Base-by-base conservation (phyloP, 441 rosid genomes). In the Aquilaria agallochum region DNA sequence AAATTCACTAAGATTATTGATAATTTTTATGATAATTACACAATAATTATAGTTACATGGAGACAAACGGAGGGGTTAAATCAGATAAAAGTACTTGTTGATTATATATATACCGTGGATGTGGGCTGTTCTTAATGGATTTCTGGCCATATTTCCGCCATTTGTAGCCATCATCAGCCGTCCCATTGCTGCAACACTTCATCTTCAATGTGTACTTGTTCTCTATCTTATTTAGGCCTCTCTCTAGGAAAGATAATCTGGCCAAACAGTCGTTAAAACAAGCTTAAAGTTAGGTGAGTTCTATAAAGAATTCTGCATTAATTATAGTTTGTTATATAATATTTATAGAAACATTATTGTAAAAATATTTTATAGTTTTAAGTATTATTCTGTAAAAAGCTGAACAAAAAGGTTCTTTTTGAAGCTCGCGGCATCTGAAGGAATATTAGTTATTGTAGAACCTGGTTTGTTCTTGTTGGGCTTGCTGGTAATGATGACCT, bases 141-240 rank as follows among this genome's bases (percentile, higher is more conserved):
- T 92, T 92, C 31, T 88, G 98, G 5, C 98, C 98, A 61, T 92
- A 92, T 52, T 92, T 92, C 71, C 98, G 80, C 96, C 98, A 92
- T 73, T 86, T 89, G 64, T 89, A 92, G 12, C 96, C 98, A 74
- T 92, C 98, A 64, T 86, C 89, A 59, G 76, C 76, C 83, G 81
- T 74, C 44, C 81, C 86, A 67, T 76, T 70, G 54, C 72, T 82
- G 58, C 52, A 71, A 58, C 78, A 79, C 78, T 79, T 89, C 69
- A 87, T 76, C 74, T 76, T 86, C n/a, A 92, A 71, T 46, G 92
- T 89, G 56, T 87, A 92, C 79, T 74, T 87, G 58, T 78, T 72
- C 61, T 86, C 95, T 11, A 80, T 56, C 81, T 76, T 81, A 53
- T 67, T 68, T 50, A 65, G 57, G 46, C 75, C 75, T 58, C 76